These are phyloP conservation scores for Clavispora santaluciae DNA, from an alignment of 805 yeast genomes.

Conservation along the genomic window DNA sequence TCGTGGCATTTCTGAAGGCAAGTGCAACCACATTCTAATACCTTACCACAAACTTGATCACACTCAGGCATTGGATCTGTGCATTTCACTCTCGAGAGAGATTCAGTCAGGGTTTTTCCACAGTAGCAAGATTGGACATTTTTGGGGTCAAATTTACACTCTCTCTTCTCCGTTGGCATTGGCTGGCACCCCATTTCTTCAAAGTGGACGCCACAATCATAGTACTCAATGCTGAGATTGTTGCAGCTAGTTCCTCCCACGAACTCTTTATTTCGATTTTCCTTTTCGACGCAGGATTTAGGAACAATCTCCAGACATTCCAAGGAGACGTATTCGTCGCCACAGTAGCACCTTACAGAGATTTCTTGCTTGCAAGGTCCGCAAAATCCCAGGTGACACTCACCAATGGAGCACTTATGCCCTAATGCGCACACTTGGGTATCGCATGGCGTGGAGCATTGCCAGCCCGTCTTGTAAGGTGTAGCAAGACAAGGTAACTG, in stretches of 20 bases:
- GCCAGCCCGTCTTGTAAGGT: conserved; percentile 64
- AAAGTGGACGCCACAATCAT: conserved; percentile 62
- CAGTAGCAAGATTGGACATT: conserved; percentile 68
- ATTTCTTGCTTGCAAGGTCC: conserved; percentile 59
- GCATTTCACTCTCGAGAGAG: conserved; percentile 51
- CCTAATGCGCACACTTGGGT: conserved; percentile 59
- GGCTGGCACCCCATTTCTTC: conserved; percentile 54
- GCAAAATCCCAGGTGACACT: conserved; percentile 80
- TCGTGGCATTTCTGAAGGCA: conserved; percentile 72
- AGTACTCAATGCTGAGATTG: conserved; percentile 41
- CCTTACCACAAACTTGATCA: conserved; percentile 56
- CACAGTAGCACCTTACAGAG: conserved; percentile 68
- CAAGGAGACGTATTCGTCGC: conserved; percentile 42
- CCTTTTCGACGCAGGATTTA: conserved; percentile 19
- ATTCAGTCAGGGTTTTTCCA: conserved; percentile 54
- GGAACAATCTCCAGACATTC: conserved; percentile 44
- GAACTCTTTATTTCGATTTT: conserved; percentile 14
- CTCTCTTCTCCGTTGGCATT: conserved; percentile 18
- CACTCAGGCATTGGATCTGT: conserved; percentile 80
- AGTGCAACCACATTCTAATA: conserved; percentile 63
- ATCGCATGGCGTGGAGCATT: conserved; percentile 58
- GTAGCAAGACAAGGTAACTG: conserved; percentile 74
- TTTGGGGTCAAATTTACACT: conserved; percentile 64
- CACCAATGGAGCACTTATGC: conserved; percentile 52
- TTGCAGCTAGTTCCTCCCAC: conserved; percentile 34